phyloP scores from a whole-genome alignment of 2,329 filamentous ascomycete species.

The Geosmithia putterillii region DNA sequence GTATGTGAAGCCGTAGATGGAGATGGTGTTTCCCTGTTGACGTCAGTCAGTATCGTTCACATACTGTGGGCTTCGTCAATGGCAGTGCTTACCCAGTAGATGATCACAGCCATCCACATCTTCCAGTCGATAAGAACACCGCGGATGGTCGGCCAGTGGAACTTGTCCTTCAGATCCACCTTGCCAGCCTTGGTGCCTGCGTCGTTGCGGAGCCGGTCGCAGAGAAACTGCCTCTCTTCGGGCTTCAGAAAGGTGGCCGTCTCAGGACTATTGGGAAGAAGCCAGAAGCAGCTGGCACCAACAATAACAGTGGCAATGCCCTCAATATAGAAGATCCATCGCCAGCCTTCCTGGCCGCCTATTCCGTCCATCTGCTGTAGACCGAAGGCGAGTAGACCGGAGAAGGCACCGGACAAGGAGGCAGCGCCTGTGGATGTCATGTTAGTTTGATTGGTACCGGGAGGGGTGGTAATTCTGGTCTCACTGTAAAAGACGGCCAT shows the following conservation, averaged over 20 bases:
- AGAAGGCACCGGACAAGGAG: constrained; percentile 11
- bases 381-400: constrained; percentile 9
- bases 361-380: constrained; percentile 10
- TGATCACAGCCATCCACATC: constrained; percentile 20
- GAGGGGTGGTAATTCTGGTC: too few relatives aligned
- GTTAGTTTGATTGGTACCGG: neutral
- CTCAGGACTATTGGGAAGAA: constrained; percentile 7
- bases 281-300: too few relatives aligned
- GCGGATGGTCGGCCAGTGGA: constrained; percentile 2
- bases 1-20: constrained; percentile 17
- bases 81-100: constrained; percentile 19
- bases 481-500: constrained; percentile 15
- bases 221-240: neutral
- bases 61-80: too few relatives aligned
- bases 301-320: too few relatives aligned
- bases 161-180: constrained; percentile 1
- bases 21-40: too few relatives aligned
- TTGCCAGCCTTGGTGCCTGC: neutral
- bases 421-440: constrained; percentile 4
- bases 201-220: neutral
- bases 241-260: neutral
- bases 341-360: constrained; percentile 7
- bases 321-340: constrained; percentile 13
- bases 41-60: too few relatives aligned
- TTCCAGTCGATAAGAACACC: constrained; percentile 29